Evolutionary conservation across 805 yeast species (phyloP).

Genomic region (Tanozyma kutaoensis): DNA sequence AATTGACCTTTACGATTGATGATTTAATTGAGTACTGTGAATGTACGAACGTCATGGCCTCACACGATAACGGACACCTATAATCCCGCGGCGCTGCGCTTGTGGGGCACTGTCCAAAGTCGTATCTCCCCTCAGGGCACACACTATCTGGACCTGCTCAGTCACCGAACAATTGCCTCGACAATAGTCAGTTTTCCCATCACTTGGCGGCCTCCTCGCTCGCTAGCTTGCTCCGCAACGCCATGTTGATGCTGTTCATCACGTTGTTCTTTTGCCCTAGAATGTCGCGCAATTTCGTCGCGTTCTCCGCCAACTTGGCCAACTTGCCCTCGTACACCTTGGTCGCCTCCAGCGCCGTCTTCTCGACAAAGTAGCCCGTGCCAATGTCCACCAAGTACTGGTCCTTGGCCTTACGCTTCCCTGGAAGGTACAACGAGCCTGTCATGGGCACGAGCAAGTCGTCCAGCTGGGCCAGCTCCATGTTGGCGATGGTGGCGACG

Average conservation of each 20-base stretch:
- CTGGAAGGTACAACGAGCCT: constrained; percentile 81
- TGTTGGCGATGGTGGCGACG: constrained; percentile 48
- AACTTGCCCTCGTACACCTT: constrained; percentile 64
- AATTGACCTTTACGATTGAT: too few relatives aligned
- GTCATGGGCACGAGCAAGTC: constrained; percentile 78
- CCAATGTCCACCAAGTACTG: constrained; percentile 88
- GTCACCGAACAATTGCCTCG: too few relatives aligned
- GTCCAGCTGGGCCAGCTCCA: constrained; percentile 26
- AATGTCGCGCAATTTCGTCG: constrained; percentile 59
- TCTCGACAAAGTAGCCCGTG: constrained; percentile 90
- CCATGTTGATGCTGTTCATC: constrained; percentile 46
- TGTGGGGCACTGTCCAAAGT: too few relatives aligned
- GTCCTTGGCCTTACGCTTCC: constrained; percentile 49
- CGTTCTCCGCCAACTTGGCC: constrained; percentile 56
- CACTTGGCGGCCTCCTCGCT: too few relatives aligned
- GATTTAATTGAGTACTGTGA: too few relatives aligned
- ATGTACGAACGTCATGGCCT: too few relatives aligned
- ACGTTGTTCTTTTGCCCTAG: constrained; percentile 62
- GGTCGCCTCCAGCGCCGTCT: constrained; percentile 51
- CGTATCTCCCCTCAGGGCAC: too few relatives aligned
- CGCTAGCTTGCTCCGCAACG: constrained; percentile 41
- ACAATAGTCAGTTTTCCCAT: too few relatives aligned
- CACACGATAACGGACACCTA: too few relatives aligned
- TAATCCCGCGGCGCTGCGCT: too few relatives aligned
- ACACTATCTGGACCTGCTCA: too few relatives aligned